phyloP scores from a whole-genome alignment of 2,329 filamentous ascomycete genomes.

The Penicillium hordei region DNA sequence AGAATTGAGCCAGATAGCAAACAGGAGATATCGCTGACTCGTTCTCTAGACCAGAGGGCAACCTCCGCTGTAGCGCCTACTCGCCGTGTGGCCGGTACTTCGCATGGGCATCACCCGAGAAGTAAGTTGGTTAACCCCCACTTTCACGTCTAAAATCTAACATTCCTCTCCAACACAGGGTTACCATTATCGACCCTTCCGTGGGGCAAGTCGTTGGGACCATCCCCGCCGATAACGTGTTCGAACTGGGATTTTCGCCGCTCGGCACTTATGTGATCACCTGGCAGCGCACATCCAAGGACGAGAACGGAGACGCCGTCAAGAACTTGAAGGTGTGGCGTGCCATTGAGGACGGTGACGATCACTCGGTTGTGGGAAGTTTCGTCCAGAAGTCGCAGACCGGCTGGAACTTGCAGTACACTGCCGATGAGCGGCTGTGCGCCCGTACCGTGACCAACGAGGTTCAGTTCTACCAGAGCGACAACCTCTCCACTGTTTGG shows the following conservation, averaged over 20 bases:
- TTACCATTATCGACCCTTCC: conserved; percentile 80
- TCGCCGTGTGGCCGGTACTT: conserved; percentile 95
- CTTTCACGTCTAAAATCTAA: not conserved
- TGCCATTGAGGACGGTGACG: conserved; percentile 67
- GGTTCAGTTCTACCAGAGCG: conserved; percentile 93
- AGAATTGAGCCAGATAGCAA: not conserved
- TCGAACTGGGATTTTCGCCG: conserved; percentile 92
- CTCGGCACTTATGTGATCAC: conserved; percentile 90
- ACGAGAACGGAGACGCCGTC: conserved; percentile 85
- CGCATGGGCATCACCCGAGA: conserved; percentile 85
- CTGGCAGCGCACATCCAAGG: conserved; percentile 91
- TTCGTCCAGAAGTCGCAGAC: conserved; percentile 96
- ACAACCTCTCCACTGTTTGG: conserved; percentile 83
- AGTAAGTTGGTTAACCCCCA: conserved; percentile 44
- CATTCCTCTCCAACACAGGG: conserved; percentile 47
- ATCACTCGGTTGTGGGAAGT: conserved; percentile 71
- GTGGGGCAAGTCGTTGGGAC: conserved; percentile 71
- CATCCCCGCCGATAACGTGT: conserved; percentile 79
- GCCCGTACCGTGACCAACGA: conserved; percentile 94
- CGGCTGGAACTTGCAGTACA: conserved; percentile 97
- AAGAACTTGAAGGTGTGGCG: conserved; percentile 98
- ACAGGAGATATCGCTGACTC: conserved; percentile 14
- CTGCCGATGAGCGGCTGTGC: conserved; percentile 87
- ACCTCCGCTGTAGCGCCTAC: conserved; percentile 91
- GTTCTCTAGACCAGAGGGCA: conserved; percentile 74